Conservation (phyloP, 805 yeast genomes). For the Suhomyces canberraensis region DNA sequence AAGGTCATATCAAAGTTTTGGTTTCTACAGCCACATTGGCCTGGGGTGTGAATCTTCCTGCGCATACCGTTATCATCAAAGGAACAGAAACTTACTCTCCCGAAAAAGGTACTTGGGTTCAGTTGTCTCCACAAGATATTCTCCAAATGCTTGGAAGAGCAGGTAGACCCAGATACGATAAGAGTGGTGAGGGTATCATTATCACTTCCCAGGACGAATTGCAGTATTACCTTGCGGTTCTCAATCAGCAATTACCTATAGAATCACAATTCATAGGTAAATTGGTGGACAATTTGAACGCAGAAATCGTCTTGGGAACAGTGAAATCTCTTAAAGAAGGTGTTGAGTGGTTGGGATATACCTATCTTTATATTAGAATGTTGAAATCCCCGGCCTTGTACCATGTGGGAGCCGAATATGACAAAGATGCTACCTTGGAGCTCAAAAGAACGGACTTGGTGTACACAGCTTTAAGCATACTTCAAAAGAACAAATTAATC, state of each 20-base stretch:
- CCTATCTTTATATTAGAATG: slow-evolving; percentile 82
- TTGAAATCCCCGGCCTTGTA: slow-evolving; percentile 66
- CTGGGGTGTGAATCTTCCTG: slow-evolving; percentile 96
- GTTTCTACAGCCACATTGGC: slow-evolving; percentile 93
- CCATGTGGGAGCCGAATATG: slow-evolving; percentile 67
- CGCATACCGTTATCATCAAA: slow-evolving; percentile 88
- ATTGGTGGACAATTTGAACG: slow-evolving; percentile 75
- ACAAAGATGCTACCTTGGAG: slow-evolving; percentile 45
- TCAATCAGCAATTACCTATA: slow-evolving; percentile 88
- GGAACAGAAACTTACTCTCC: slow-evolving; percentile 96
- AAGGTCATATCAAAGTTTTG: slow-evolving; percentile 76
- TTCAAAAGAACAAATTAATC: slow-evolving; percentile 57
- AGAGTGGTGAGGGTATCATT: slow-evolving; percentile 89
- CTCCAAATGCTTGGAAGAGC: slow-evolving; percentile 98
- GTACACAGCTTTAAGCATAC: slow-evolving; percentile 68
- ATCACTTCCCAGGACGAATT: slow-evolving; percentile 84
- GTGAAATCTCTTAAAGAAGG: slow-evolving; percentile 62
- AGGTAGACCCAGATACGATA: slow-evolving; percentile 93
- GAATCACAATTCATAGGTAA: slow-evolving; percentile 79
- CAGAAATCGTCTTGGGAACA: slow-evolving; percentile 78
- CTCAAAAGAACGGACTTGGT: slow-evolving; percentile 62
- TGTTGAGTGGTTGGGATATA: slow-evolving; percentile 73
- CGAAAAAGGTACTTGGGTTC: slow-evolving; percentile 83
- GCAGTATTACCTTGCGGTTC: slow-evolving; percentile 83
- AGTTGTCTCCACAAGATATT: slow-evolving; percentile 91